Conservation (phyloP, 352 stramenopile species). For the Pythium vanterpoolii region DNA sequence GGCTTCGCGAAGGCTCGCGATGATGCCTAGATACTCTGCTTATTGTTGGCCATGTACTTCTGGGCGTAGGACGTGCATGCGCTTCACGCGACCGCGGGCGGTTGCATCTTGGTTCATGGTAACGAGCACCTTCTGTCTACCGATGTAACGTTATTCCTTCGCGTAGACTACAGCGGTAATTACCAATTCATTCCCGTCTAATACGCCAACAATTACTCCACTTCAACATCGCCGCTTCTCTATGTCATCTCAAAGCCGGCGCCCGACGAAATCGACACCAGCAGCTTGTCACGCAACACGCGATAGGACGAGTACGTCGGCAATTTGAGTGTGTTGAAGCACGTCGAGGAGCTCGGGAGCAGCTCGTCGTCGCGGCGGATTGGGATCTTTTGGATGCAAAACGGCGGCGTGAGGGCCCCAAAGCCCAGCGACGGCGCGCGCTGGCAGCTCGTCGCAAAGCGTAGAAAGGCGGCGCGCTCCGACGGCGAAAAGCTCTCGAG, state of each 20-base stretch:
- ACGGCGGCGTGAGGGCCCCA: constrained; percentile 89
- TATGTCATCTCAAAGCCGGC: constrained; percentile 96
- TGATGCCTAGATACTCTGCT: too few species aligned
- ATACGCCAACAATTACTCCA: too few species aligned
- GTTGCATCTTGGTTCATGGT: too few species aligned
- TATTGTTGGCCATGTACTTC: too few species aligned
- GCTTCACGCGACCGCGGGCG: too few species aligned
- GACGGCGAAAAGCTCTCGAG: constrained; percentile 71
- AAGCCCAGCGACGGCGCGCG: constrained; percentile 95
- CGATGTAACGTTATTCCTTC: too few species aligned
- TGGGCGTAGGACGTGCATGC: too few species aligned
- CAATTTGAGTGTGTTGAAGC: constrained; percentile 98
- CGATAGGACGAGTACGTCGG: constrained; percentile 95
- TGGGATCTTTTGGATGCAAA: constrained; percentile 87
- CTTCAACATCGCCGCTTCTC: not conserved
- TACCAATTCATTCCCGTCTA: too few species aligned
- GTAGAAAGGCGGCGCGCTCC: constrained; percentile 88
- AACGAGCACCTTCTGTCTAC: too few species aligned
- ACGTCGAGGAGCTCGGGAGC: constrained; percentile 93
- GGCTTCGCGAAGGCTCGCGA: too few species aligned
- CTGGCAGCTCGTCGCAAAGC: constrained; percentile 95
- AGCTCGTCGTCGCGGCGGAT: constrained; percentile 77
- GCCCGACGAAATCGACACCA: constrained; percentile 91
- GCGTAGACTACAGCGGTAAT: too few species aligned
- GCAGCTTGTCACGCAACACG: constrained; percentile 91